A percentile compares a stretch with the other conserved stretches of the same genome.
Evolutionary conservation across 495 filamentous ascomycete genomes (phyloP).

Genomic region (Penicillium lagena): DNA sequence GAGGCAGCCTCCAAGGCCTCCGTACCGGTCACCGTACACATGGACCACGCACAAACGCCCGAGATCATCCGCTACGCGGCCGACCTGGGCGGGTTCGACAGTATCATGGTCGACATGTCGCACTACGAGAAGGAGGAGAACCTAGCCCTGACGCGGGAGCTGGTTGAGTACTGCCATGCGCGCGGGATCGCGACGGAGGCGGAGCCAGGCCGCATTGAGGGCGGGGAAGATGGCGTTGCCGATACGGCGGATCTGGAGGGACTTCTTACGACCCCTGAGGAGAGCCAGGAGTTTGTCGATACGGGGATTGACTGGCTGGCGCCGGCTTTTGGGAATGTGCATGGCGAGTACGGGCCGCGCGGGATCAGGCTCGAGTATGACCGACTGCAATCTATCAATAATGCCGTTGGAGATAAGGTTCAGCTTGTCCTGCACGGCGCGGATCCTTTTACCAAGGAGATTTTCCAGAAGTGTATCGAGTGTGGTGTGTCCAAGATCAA

Average conservation of each 20-base stretch:
- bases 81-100: slow-evolving; percentile 63
- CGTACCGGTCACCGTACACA: slow-evolving; percentile 67
- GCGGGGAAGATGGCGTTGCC: slow-evolving; percentile 75
- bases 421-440: slow-evolving; percentile 72
- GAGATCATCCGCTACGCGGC: slow-evolving; percentile 63
- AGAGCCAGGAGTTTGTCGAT: slow-evolving; percentile 68
- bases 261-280: slow-evolving; percentile 69
- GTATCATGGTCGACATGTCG: slow-evolving; percentile 79
- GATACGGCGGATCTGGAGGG: slow-evolving; percentile 72
- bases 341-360: slow-evolving; percentile 72
- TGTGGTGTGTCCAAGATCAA: slow-evolving; percentile 73
- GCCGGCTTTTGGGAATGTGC: slow-evolving; percentile 81
- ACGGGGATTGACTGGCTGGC: slow-evolving; percentile 81
- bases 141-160: slow-evolving; percentile 60
- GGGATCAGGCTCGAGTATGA: slow-evolving; percentile 72
- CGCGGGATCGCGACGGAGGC: slow-evolving; percentile 74
- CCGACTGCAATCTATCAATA: slow-evolving; percentile 55
- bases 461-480: slow-evolving; percentile 61
- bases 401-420: slow-evolving; percentile 55
- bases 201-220: slow-evolving; percentile 76
- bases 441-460: slow-evolving; percentile 64
- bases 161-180: slow-evolving; percentile 65
- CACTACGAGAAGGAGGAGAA: slow-evolving; percentile 83
- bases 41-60: slow-evolving; percentile 72
- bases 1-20: slow-evolving; percentile 55